Evolutionary conservation across 345 rosid species (phyloP).

Genomic region (Moricandia moricandioides): DNA sequence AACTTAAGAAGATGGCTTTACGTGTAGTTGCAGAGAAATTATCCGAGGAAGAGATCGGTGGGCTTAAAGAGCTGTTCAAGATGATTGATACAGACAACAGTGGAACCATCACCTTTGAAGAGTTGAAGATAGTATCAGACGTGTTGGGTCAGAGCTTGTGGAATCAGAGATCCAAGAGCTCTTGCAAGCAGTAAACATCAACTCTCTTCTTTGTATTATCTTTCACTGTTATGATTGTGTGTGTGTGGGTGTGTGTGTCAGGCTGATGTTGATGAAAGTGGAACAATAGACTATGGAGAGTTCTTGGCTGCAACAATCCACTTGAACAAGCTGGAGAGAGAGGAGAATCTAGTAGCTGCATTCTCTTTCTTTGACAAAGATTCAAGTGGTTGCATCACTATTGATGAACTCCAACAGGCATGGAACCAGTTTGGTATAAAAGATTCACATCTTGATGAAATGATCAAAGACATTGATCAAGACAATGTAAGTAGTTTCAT

Average conservation of each 20-base stretch:
- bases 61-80: constrained; percentile 73
- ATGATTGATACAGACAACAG: constrained; percentile 79
- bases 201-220: background rate
- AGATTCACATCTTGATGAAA: constrained; percentile 69
- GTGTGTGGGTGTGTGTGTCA: constrained; percentile 9
- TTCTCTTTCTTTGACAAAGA: constrained; percentile 82
- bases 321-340: constrained; percentile 75
- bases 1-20: constrained; percentile 82
- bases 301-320: constrained; percentile 82
- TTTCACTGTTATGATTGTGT: background rate
- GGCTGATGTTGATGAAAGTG: constrained; percentile 40
- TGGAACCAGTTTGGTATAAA: constrained; percentile 72
- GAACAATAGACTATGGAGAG: constrained; percentile 73
- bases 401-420: constrained; percentile 73
- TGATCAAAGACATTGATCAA: constrained; percentile 80
- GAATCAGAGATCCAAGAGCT: constrained; percentile 79
- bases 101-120: constrained; percentile 74
- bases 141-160: constrained; percentile 74
- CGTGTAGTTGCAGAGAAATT: constrained; percentile 79
- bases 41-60: constrained; percentile 74
- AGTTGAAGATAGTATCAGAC: constrained; percentile 54
- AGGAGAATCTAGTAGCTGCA: constrained; percentile 67
- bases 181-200: constrained; percentile 56
- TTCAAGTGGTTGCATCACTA: constrained; percentile 71
- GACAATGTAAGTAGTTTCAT: constrained; percentile 54